phyloP scores from a whole-genome alignment of 192 early-diverging fungal species.

The Coemansia sp. region DNA sequence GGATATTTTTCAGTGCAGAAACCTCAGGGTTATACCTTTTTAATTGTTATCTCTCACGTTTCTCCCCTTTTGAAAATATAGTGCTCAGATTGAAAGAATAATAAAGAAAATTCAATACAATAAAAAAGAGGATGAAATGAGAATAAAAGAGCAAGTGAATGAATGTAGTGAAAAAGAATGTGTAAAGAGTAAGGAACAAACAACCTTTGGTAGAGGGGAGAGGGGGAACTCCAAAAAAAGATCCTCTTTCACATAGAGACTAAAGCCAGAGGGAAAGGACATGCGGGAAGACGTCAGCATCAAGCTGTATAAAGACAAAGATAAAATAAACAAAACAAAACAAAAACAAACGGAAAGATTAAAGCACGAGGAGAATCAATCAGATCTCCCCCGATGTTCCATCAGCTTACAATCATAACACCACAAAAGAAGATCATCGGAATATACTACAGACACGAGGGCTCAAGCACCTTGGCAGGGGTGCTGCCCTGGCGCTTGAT shows the following conservation, averaged over 20 bases:
- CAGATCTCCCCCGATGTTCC: no score
- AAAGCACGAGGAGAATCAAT: no score
- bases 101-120: no score
- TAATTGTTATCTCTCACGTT: no score
- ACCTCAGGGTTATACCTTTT: no score
- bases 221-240: neutral
- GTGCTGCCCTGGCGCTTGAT: constrained; percentile 3
- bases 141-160: no score
- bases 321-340: constrained; percentile 6
- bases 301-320: neutral
- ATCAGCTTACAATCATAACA: neutral
- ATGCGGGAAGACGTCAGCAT: neutral
- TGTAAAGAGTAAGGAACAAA: neutral
- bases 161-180: no score
- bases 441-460: no score
- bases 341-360: neutral
- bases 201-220: neutral
- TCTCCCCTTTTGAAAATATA: no score
- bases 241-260: neutral
- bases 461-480: neutral
- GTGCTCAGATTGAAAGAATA: no score
- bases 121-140: no score
- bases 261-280: neutral
- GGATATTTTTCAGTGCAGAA: no score
- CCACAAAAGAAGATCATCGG: neutral